Evolutionary conservation across 352 stramenopile genomes (phyloP).

Genomic region (Globisporangium spiculum): DNA sequence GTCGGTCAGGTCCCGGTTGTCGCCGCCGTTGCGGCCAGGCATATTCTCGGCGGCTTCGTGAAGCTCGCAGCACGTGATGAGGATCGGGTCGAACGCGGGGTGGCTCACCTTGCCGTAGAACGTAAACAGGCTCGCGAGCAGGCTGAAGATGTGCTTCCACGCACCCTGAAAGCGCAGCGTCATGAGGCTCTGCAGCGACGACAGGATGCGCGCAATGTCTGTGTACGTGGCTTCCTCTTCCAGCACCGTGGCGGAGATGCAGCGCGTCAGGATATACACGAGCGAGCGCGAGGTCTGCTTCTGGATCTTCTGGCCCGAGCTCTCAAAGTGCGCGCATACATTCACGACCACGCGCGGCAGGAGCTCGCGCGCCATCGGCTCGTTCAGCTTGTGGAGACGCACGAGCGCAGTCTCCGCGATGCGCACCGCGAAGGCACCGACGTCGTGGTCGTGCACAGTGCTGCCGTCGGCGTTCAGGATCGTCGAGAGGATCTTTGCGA

Average conservation of each 20-base stretch:
- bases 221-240: conserved; percentile 56
- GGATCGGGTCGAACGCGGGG: conserved; percentile 58
- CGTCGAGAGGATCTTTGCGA: conserved; percentile 56
- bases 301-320: conserved; percentile 49
- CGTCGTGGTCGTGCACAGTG: conserved; percentile 54
- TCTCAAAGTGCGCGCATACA: conserved; percentile 76
- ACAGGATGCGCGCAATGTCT: conserved; percentile 62
- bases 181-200: conserved; percentile 77
- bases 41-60: conserved; percentile 78
- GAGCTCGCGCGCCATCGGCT: conserved; percentile 53
- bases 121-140: conserved; percentile 69
- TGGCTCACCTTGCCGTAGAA: conserved; percentile 62
- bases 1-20: conserved; percentile 39
- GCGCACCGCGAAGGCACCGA: conserved; percentile 63
- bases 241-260: conserved; percentile 44
- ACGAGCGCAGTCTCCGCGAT: conserved; percentile 63
- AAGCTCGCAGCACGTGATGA: conserved; percentile 74
- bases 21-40: conserved; percentile 34
- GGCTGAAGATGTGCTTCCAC: conserved; percentile 75
- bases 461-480: conserved; percentile 64
- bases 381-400: conserved; percentile 59
- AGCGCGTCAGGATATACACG: conserved; percentile 61
- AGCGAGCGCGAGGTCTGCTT: conserved; percentile 62
- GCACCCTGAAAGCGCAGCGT: conserved; percentile 80
- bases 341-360: conserved; percentile 73